phyloP scores from a whole-genome alignment of 441 rosid genomes.

The Aleurites moluccanus region DNA sequence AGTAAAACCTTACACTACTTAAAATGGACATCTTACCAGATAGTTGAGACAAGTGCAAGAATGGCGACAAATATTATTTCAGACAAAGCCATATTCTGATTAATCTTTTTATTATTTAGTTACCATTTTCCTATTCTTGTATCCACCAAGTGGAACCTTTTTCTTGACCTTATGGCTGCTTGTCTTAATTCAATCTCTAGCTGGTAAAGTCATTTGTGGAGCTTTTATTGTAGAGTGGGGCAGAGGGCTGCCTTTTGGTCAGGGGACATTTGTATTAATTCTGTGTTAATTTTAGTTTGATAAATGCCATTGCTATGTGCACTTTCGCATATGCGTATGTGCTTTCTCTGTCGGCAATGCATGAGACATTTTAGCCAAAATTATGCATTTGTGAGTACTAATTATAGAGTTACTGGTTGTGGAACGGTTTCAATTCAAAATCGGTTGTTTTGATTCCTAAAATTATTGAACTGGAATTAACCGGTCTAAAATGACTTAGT shows the following conservation, averaged over 20 bases:
- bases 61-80: slow-evolving; percentile 8
- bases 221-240: background rate
- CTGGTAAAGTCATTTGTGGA: background rate
- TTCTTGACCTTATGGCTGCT: background rate
- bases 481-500: no score
- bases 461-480: no score
- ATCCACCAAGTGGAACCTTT: background rate
- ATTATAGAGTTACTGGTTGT: no score
- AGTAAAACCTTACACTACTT: background rate
- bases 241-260: slow-evolving; percentile 15
- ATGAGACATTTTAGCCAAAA: background rate
- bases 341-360: slow-evolving; percentile 28
- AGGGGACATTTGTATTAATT: slow-evolving; percentile 24
- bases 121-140: slow-evolving; percentile 11
- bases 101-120: slow-evolving; percentile 8
- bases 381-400: slow-evolving; percentile 14
- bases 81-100: slow-evolving; percentile 28
- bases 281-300: slow-evolving; percentile 10
- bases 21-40: slow-evolving; percentile 30
- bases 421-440: no score
- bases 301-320: background rate
- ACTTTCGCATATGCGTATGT: slow-evolving; percentile 16
- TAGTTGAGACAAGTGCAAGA: slow-evolving; percentile 1
- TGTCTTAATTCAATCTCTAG: background rate
- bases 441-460: no score